phyloP scores from a whole-genome alignment of 1,284 basidiomycete species.

The Ustilago xerochloae region DNA sequence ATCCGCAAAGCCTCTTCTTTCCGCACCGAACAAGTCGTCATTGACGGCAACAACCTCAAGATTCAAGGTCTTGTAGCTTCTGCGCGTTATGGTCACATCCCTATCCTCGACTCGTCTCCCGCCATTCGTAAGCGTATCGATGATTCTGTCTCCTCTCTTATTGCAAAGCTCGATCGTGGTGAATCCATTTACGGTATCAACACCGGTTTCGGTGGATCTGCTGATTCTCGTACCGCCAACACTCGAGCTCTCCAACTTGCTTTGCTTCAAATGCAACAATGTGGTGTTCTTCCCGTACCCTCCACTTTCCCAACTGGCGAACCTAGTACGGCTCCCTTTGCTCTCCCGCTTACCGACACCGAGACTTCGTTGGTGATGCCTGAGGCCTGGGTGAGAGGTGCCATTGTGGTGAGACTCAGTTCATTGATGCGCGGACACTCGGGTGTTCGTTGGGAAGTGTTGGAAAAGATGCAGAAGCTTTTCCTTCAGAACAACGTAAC shows the following conservation, averaged over 20 bases:
- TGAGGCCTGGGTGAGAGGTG: slow-evolving; percentile 88
- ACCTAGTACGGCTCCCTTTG: slow-evolving; percentile 47
- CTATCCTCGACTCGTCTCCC: slow-evolving; percentile 47
- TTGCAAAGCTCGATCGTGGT: slow-evolving; percentile 54
- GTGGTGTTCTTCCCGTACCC: slow-evolving; percentile 57
- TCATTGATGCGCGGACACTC: slow-evolving; percentile 79
- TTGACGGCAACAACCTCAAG: slow-evolving; percentile 53
- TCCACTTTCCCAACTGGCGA: slow-evolving; percentile 47
- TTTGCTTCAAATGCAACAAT: slow-evolving; percentile 62
- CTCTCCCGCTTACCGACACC: slow-evolving; percentile 46
- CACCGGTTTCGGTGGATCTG: slow-evolving; percentile 62
- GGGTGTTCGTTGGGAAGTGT: slow-evolving; percentile 82
- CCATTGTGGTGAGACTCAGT: slow-evolving; percentile 86
- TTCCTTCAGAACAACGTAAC: slow-evolving; percentile 80
- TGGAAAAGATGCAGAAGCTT: slow-evolving; percentile 78
- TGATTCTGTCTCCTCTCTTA: slow-evolving; percentile 51
- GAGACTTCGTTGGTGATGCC: slow-evolving; percentile 70
- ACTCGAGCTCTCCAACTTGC: slow-evolving; percentile 59
- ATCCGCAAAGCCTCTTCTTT: slow-evolving; percentile 44
- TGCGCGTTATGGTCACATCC: slow-evolving; percentile 51
- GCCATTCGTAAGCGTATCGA: slow-evolving; percentile 53
- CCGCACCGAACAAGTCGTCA: slow-evolving; percentile 48
- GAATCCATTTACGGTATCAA: slow-evolving; percentile 60
- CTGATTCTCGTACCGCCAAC: slow-evolving; percentile 59
- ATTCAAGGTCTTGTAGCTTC: slow-evolving; percentile 55